Evolutionary conservation across 2,329 filamentous ascomycete genomes (phyloP), one percentile per base, ranked within the genome.

Genomic region (Aspergillus fischeri): DNA sequence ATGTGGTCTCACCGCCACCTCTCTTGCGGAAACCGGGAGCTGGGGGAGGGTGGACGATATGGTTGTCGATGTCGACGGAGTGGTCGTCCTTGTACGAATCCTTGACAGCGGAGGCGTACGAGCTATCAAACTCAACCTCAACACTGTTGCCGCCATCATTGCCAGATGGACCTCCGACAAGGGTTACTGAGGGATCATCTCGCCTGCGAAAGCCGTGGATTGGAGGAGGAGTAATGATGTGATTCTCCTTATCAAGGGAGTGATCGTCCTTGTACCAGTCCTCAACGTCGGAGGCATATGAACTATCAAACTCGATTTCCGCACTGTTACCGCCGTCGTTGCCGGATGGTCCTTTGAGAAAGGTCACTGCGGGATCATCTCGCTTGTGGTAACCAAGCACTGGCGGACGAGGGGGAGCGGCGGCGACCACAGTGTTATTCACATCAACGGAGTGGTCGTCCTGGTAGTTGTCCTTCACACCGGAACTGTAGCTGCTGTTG

Each of bases 391-490:
- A 44, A 20, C 41, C n/a, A 21, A 1, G 20, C 41, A 44, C 10
- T 4, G 41, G 11, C 5, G 11, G 11, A 5, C 11, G 17, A 42
- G 6, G 41, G n/a, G 17, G 1, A 8, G n/a, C n/a, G 10, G 9
- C 9, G 3, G 4, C 21, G 20, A 27, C 21, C 20, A 47, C 44
- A 42, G 24, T 10, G 50, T 45, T 66, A 44, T 67, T 63, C 29
- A 66, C 24, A 4, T 63, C 54, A 28, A 65, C 35, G 1, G 63
- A 62, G 59, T 68, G 65, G 54, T 65, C 60, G 25, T 68, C 65
- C 24, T 61, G 60, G 60, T 48, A 57, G 28, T 44, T 54, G 51
- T 64, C 60, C 25, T 67, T 55, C 2, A 65, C 57, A 9, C 41
- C 51, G 41, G 62, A 51, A 8, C 55, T 48, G 53, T 66, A 55